Conservation (phyloP, 345 rosid species). For the Eucalyptus coolabah region DNA sequence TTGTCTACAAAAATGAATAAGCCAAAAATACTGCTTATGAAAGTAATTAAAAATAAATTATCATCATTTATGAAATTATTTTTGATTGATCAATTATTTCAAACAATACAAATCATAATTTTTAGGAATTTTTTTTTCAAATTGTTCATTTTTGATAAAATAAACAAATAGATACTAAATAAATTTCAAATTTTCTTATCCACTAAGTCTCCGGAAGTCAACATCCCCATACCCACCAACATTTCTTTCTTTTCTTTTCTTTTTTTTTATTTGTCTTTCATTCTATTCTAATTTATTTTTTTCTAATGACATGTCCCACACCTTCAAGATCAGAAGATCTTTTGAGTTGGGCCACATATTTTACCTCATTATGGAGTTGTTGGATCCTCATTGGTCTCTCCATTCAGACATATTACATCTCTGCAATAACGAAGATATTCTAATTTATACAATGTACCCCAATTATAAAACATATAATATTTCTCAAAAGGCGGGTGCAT, state of each 20-base stretch:
- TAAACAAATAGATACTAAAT: neutral
- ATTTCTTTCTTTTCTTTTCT: neutral
- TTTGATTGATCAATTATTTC: rapidly evolving
- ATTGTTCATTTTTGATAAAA: neutral
- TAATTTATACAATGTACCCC: neutral
- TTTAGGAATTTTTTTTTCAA: neutral
- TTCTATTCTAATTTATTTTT: neutral
- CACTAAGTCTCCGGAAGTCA: neutral
- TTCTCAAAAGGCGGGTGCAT: neutral
- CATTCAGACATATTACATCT: neutral
- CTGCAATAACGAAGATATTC: neutral
- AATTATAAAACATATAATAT: neutral
- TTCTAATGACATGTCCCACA: neutral
- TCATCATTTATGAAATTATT: rapidly evolving
- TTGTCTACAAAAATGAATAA: neutral
- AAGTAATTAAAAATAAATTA: neutral
- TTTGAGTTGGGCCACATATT: neutral
- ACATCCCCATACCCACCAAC: neutral
- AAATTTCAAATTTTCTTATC: neutral
- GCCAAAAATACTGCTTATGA: neutral
- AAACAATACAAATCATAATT: rapidly evolving
- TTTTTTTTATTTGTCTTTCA: rapidly evolving
- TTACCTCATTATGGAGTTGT: neutral
- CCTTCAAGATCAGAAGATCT: neutral
- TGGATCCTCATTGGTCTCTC: neutral